Conservation (phyloP, 2,329 filamentous ascomycete species). For the Penicillium sumatraense region DNA sequence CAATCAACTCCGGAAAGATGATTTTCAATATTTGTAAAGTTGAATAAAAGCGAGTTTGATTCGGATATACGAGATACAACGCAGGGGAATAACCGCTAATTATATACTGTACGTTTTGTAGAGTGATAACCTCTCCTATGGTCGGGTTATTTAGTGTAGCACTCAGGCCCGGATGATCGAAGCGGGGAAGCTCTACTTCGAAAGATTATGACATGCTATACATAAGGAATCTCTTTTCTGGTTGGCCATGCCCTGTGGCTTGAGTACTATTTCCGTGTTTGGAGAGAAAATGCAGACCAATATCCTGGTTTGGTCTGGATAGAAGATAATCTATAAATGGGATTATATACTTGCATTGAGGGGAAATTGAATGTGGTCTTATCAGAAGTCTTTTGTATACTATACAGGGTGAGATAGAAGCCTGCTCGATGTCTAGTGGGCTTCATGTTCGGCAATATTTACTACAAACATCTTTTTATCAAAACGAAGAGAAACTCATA, state of each 20-base stretch:
- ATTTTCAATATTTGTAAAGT: not conserved
- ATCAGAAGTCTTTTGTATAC: not conserved
- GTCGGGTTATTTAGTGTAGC: constrained; percentile 2
- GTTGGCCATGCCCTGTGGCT: constrained; percentile 8
- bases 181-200: constrained; percentile 23
- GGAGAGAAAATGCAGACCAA: constrained; percentile 28
- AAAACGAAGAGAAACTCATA: too few relatives aligned
- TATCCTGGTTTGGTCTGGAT: not conserved
- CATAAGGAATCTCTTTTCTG: constrained; percentile 20
- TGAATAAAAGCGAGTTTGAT: not conserved
- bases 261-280: constrained; percentile 30
- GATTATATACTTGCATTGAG: not conserved
- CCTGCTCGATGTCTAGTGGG: not conserved
- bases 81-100: constrained; percentile 8
- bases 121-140: not conserved
- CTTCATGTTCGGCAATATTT: not conserved
- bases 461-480: too few relatives aligned
- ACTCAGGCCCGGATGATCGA: constrained; percentile 10
- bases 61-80: not conserved
- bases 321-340: not conserved
- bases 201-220: constrained; percentile 3
- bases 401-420: not conserved
- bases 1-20: not conserved
- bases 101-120: constrained; percentile 14
- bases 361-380: not conserved